Base-by-base conservation (phyloP, 139 green algal genomes). In the Chlorella sp. region DNA sequence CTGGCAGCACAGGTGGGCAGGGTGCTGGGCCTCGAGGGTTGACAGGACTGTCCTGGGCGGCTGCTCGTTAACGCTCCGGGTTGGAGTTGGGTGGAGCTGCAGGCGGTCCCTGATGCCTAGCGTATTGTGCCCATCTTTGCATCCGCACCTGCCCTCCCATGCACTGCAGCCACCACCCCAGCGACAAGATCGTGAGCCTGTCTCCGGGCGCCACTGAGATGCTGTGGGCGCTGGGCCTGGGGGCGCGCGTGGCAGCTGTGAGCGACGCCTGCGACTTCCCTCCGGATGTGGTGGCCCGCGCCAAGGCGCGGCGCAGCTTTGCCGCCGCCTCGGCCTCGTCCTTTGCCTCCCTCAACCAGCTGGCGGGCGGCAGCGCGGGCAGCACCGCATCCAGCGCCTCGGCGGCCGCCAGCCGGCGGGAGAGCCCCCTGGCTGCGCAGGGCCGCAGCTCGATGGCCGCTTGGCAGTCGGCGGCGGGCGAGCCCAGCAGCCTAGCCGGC, bases 171-270 rank as follows among this genome's bases (percentile, higher is more conserved):
- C 76, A 77, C 30, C 70, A 56, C 14, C 78, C 51, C 67, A 87
- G 83, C 72, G 83, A 86, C 60, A 85, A 86, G 82, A 92, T 96
- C n/a, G 90, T 94, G 32, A 95, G 89, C 75, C 83, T 98, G 64
- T 90, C 92, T 51, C 93, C 94, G 2, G 89, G 90, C 13, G 92
- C 90, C 19, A 96, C 92, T 3, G 93, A 98, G 81, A 95, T 96
- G 30, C 80, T 97, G 32, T 93, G 92, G 74, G 92, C 92, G 1
- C 88, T 98, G 51, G 95, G 95, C 24, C 81, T 98, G 81, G 88
- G 76, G 56, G 79, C 86, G 40, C 87, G 95, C 41, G 86, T 98
- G 69, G 81, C 92, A 0, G 95, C 93, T 19, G 83, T 98, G 34
- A 94, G 87, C 2, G 89, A 95, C 64, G 73, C 89, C 16, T 98